Evolutionary conservation across 2,329 filamentous ascomycete genomes (phyloP).

Genomic region (Coleophoma cylindrospora): DNA sequence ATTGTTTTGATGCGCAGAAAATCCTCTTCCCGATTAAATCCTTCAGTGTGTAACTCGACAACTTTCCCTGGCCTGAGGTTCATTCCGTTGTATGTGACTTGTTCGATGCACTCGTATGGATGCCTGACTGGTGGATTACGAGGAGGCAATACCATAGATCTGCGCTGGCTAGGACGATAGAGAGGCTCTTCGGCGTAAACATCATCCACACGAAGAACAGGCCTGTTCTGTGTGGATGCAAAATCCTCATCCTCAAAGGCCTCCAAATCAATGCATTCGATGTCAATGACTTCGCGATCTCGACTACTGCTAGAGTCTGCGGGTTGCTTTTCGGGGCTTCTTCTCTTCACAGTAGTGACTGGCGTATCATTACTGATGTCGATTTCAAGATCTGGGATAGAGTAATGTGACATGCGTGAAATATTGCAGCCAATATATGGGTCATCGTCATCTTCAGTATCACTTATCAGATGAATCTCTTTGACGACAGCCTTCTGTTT

Average conservation of each 20-base stretch:
- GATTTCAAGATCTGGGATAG: too few species aligned
- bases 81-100: background rate
- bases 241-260: conserved; percentile 5
- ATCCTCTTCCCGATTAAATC: background rate
- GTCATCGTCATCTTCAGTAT: too few species aligned
- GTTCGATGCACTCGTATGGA: conserved; percentile 30
- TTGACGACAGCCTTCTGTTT: too few species aligned
- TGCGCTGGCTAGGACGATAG: conserved; percentile 3
- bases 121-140: conserved; percentile 17
- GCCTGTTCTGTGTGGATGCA: background rate
- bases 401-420: too few species aligned
- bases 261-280: background rate
- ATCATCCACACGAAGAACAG: conserved; percentile 3
- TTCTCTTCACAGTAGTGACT: background rate
- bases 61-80: conserved; percentile 9
- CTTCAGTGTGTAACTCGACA: conserved; percentile 13
- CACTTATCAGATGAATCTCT: too few species aligned
- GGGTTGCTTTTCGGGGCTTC: background rate
- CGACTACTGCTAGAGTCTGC: background rate
- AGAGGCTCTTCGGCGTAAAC: conserved; percentile 1
- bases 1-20: conserved; percentile 37
- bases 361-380: too few species aligned
- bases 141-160: conserved; percentile 23
- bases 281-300: background rate
- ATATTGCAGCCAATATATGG: too few species aligned